Evolutionary conservation across 2,329 filamentous ascomycete genomes (phyloP).

Genomic region (Metarhizium robertsii): DNA sequence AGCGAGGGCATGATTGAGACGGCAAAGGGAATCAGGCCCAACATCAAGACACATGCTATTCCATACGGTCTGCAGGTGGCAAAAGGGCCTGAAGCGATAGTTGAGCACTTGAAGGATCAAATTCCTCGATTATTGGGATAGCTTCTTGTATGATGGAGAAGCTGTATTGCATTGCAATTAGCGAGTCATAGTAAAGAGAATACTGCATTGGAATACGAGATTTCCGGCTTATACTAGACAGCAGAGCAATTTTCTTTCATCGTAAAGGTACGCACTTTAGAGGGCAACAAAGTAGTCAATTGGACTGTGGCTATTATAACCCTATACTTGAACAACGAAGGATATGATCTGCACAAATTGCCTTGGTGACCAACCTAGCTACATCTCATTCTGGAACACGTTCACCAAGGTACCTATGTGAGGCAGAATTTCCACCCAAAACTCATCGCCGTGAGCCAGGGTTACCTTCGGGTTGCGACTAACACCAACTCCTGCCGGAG

Average conservation of each 20-base stretch:
- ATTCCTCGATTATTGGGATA: background rate
- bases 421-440: constrained; percentile 31
- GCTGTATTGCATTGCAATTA: background rate
- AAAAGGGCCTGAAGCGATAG: background rate
- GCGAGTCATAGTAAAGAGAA: no score
- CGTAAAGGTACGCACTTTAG: no score
- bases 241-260: no score
- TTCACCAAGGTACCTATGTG: constrained; percentile 34
- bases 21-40: background rate
- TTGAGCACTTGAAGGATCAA: background rate
- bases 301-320: background rate
- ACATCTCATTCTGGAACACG: constrained; percentile 9
- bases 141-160: background rate
- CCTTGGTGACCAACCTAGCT: background rate
- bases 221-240: no score
- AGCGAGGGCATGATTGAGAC: background rate
- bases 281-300: background rate
- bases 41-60: background rate
- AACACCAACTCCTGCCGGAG: constrained; percentile 31
- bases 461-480: constrained; percentile 27
- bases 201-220: no score
- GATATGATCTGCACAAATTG: background rate
- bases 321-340: background rate
- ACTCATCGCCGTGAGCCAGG: constrained; percentile 30
- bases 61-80: background rate